phyloP scores from a whole-genome alignment of 2,329 filamentous ascomycete species.

The Xylariaceae sp. region DNA sequence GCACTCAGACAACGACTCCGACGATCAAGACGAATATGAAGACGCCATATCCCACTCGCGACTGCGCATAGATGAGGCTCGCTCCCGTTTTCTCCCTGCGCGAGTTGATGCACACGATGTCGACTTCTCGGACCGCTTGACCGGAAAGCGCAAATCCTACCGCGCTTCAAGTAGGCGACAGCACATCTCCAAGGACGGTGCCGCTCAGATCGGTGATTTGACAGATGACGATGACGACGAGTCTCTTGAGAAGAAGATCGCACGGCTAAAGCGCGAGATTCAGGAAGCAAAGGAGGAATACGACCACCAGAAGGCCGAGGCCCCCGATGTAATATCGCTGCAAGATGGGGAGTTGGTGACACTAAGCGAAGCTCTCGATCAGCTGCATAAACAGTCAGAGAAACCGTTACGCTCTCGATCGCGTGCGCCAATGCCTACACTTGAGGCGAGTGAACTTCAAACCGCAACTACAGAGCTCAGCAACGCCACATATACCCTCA shows the following conservation, averaged over 20 bases:
- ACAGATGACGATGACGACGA: slow-evolving; percentile 71
- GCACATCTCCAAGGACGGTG: slow-evolving; percentile 60
- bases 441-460: slow-evolving; percentile 20
- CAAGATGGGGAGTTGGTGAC: slow-evolving; percentile 60
- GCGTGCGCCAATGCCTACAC: slow-evolving; percentile 27
- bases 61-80: slow-evolving; percentile 74
- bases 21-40: slow-evolving; percentile 58
- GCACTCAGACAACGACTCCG: slow-evolving; percentile 62
- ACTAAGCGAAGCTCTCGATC: slow-evolving; percentile 70
- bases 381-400: slow-evolving; percentile 47
- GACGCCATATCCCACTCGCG: slow-evolving; percentile 72
- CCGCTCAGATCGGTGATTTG: slow-evolving; percentile 67
- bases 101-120: slow-evolving; percentile 73
- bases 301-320: slow-evolving; percentile 50
- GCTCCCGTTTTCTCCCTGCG: slow-evolving; percentile 73
- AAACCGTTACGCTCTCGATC: slow-evolving; percentile 21
- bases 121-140: slow-evolving; percentile 88
- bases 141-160: slow-evolving; percentile 80
- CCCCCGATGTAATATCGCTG: slow-evolving; percentile 40
- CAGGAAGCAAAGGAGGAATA: slow-evolving; percentile 50
- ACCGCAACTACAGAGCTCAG: slow-evolving; percentile 18
- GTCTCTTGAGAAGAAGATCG: slow-evolving; percentile 73
- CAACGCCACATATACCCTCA: slow-evolving; percentile 60
- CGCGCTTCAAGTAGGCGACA: slow-evolving; percentile 68
- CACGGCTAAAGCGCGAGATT: slow-evolving; percentile 74